These are phyloP conservation scores for Suillus alpinus DNA, from an alignment of 768 basidiomycete genomes.

Conservation along the genomic window DNA sequence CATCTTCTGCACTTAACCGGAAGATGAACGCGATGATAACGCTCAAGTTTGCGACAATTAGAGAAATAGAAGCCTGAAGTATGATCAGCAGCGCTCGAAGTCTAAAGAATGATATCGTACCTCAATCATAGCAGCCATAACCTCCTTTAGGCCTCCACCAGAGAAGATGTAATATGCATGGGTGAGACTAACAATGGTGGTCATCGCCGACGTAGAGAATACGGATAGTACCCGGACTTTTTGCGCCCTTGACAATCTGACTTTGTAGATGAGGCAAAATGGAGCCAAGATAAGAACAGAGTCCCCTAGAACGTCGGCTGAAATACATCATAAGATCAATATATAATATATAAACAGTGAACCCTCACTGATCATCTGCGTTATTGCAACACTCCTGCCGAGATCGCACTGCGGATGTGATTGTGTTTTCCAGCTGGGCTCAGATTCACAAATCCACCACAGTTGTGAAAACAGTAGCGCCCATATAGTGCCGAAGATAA, in stretches of 20 bases:
- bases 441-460: neutral
- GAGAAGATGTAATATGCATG: slow-evolving; percentile 36
- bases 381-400: neutral
- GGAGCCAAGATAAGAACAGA: slow-evolving; percentile 45
- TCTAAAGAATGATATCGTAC: neutral
- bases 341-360: neutral
- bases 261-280: slow-evolving; percentile 40
- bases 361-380: neutral
- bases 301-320: slow-evolving; percentile 51
- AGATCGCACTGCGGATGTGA: neutral
- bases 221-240: slow-evolving; percentile 40
- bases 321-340: neutral
- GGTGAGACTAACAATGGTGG: slow-evolving; percentile 42
- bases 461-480: neutral
- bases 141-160: neutral
- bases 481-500: neutral
- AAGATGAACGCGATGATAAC: neutral
- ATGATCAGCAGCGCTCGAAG: neutral
- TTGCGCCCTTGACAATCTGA: slow-evolving; percentile 38
- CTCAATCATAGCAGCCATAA: neutral
- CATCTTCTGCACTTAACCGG: neutral
- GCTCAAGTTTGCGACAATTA: neutral
- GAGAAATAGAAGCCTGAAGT: neutral
- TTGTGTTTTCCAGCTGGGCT: neutral
- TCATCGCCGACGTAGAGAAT: slow-evolving; percentile 54